phyloP scores from a whole-genome alignment of 495 filamentous ascomycete genomes.

The Paragyromitra xinjiangensis region DNA sequence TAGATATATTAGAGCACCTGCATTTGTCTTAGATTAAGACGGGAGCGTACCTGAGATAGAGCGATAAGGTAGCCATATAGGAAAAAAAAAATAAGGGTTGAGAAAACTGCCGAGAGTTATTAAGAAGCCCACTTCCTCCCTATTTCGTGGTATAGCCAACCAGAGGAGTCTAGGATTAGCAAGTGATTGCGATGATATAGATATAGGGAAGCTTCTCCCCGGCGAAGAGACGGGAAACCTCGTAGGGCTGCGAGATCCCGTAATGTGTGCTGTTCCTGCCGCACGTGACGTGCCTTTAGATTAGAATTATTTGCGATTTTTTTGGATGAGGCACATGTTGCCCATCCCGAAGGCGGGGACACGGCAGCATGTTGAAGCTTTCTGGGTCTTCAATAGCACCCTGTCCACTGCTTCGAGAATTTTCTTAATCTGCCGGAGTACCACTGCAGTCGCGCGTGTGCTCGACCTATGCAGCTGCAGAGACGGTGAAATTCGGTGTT shows the following conservation, averaged over 20 bases:
- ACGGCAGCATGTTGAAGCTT: constrained; percentile 8
- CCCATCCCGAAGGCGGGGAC: constrained; percentile 6
- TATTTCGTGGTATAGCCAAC: not conserved
- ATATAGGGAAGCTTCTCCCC: not conserved
- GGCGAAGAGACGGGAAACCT: not conserved
- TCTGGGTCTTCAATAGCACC: not conserved
- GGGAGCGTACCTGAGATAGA: constrained; percentile 15
- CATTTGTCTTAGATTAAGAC: constrained; percentile 1
- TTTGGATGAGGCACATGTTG: constrained; percentile 4
- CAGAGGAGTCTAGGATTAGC: not conserved
- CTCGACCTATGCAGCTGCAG: not conserved
- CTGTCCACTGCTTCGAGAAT: constrained; percentile 8
- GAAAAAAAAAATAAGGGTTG: too few species aligned
- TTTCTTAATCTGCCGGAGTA: not conserved
- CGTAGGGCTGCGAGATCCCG: not conserved
- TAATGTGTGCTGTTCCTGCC: not conserved
- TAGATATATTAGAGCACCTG: not conserved
- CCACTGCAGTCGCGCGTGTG: not conserved
- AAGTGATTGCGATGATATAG: not conserved
- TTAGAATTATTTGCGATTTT: not conserved
- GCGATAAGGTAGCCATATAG: not conserved
- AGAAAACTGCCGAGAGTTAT: too few species aligned
- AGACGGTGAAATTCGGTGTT: constrained; percentile 8
- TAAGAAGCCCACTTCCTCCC: too few species aligned
- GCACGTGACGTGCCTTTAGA: not conserved